Conservation (phyloP, 2,329 filamentous ascomycete species). For the Blumeria hordei region DNA sequence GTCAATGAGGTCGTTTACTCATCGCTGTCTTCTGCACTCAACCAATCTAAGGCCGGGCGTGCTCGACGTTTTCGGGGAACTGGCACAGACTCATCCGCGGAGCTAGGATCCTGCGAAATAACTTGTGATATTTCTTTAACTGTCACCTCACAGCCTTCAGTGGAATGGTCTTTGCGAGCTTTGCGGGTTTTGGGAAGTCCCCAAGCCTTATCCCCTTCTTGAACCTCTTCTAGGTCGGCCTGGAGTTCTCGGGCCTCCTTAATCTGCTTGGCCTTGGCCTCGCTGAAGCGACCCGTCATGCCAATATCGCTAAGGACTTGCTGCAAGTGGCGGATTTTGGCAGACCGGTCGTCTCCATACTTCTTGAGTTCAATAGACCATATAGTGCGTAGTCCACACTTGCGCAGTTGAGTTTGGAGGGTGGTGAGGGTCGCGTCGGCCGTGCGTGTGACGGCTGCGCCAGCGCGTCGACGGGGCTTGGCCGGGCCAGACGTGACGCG, state of each 20-base stretch:
- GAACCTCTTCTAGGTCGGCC: constrained; percentile 63
- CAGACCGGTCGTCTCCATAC: constrained; percentile 43
- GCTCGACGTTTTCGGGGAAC: neutral
- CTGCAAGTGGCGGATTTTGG: constrained; percentile 64
- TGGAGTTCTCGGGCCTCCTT: constrained; percentile 67
- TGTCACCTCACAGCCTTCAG: neutral
- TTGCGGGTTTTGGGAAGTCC: constrained; percentile 23
- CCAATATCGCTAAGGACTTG: constrained; percentile 57
- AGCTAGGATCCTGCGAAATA: neutral
- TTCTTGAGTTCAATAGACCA: constrained; percentile 70
- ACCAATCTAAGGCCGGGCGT: constrained; percentile 31
- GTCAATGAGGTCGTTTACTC: constrained; percentile 1
- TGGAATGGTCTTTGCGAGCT: constrained; percentile 8
- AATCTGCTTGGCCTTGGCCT: constrained; percentile 64
- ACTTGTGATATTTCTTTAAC: neutral
- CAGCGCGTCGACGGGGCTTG: too few relatives aligned
- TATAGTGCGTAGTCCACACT: constrained; percentile 80
- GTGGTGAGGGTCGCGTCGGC: constrained; percentile 67
- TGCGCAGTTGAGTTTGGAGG: constrained; percentile 62
- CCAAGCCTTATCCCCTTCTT: constrained; percentile 62
- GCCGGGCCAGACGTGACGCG: too few relatives aligned
- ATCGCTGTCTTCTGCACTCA: constrained; percentile 38
- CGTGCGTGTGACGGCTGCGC: constrained; percentile 4
- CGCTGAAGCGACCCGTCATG: constrained; percentile 73
- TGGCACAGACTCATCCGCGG: constrained; percentile 3